Conservation (phyloP, 106 monocot species). For the Xerophyta viscosa region DNA sequence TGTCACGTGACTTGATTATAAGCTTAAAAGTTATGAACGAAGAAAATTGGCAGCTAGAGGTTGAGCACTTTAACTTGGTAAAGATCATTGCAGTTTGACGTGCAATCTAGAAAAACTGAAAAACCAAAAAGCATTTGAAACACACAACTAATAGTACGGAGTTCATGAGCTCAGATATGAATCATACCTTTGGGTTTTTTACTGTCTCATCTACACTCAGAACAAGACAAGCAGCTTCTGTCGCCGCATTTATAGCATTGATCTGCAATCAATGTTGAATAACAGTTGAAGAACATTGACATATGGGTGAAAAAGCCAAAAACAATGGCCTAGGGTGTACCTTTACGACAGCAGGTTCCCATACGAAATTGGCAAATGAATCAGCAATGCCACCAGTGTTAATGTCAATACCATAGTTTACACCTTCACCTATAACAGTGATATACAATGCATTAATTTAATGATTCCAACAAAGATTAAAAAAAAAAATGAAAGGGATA, state of each 20-base stretch:
- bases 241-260: slow-evolving; percentile 98
- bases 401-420: slow-evolving; percentile 86
- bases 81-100: too few species aligned
- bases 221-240: slow-evolving; percentile 94
- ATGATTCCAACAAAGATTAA: background rate
- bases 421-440: slow-evolving; percentile 66
- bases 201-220: slow-evolving; percentile 98
- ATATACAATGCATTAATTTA: background rate
- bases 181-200: slow-evolving; percentile 86
- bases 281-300: too few species aligned
- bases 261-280: slow-evolving; percentile 47
- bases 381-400: slow-evolving; percentile 92
- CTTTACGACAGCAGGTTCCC: slow-evolving; percentile 98
- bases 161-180: background rate
- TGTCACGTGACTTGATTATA: too few species aligned
- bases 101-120: too few species aligned
- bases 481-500: too few species aligned
- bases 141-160: background rate
- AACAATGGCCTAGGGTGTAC: slow-evolving; percentile 15
- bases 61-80: too few species aligned
- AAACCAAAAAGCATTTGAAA: too few species aligned
- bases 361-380: slow-evolving; percentile 95
- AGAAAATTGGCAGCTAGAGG: too few species aligned
- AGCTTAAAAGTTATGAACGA: too few species aligned
- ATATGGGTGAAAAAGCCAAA: background rate